Evolutionary conservation across 2,329 filamentous ascomycete genomes (phyloP).

Genomic region (Pseudogymnoascus verrucosus): DNA sequence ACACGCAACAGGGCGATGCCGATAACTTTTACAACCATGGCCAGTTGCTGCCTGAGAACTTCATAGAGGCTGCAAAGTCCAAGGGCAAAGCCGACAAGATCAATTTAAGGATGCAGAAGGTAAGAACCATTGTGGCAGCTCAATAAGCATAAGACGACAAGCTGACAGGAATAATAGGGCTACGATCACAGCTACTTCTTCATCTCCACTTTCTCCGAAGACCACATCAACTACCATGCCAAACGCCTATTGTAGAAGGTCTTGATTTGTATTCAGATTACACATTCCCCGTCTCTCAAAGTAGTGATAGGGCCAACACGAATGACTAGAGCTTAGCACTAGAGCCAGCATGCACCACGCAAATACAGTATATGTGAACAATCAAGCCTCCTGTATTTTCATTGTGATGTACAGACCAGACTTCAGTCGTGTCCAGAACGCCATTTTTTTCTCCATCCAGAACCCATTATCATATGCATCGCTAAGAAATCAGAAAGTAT

Average conservation of each 20-base stretch:
- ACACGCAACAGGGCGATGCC: constrained; percentile 59
- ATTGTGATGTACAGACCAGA: constrained; percentile 9
- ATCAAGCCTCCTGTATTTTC: constrained; percentile 3
- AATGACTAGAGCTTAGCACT: neutral
- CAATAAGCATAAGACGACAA: neutral
- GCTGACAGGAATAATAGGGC: constrained; percentile 38
- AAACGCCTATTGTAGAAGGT: constrained; percentile 56
- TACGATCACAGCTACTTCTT: constrained; percentile 99
- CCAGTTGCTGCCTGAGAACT: constrained; percentile 90
- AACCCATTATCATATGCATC: constrained; percentile 9
- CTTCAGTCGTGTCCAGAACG: constrained; percentile 5
- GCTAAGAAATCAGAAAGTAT: constrained; percentile 9
- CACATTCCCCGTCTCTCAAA: neutral
- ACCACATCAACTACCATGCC: constrained; percentile 86
- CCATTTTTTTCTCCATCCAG: constrained; percentile 8
- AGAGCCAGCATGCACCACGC: neutral
- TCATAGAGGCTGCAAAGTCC: constrained; percentile 70
- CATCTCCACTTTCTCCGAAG: constrained; percentile 81
- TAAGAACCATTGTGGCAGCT: constrained; percentile 29
- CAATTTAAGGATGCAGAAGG: constrained; percentile 72
- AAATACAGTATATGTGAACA: neutral
- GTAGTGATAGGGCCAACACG: constrained; percentile 1
- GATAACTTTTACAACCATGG: constrained; percentile 96
- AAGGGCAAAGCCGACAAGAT: constrained; percentile 63
- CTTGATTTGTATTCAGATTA: constrained; percentile 6